Evolutionary conservation across 495 filamentous ascomycete species (phyloP).

Genomic region (Talaromyces nanjingensis): DNA sequence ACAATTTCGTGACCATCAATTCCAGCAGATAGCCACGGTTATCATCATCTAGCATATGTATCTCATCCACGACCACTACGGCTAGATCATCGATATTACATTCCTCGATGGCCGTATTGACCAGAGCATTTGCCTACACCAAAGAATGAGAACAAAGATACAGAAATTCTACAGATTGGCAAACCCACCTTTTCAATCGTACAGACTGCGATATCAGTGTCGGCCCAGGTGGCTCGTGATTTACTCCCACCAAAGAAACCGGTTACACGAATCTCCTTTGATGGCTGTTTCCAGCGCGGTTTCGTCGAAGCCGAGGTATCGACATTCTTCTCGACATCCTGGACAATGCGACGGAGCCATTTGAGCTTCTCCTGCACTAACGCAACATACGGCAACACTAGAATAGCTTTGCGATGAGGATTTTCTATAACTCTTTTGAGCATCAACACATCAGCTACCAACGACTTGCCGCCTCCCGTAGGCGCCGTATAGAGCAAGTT

Average conservation of each 20-base stretch:
- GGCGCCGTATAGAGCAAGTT: constrained; percentile 82
- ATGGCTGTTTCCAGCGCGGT: constrained; percentile 26
- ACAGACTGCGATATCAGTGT: constrained; percentile 74
- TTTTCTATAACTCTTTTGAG: constrained; percentile 63
- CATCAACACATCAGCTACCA: constrained; percentile 71
- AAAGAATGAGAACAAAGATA: neutral
- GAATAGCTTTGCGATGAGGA: constrained; percentile 59
- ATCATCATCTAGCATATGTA: constrained; percentile 78
- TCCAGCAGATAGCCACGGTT: constrained; percentile 76
- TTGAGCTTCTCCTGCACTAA: constrained; percentile 78
- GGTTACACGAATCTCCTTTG: constrained; percentile 50
- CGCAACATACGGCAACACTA: constrained; percentile 78
- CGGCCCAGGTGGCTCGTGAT: constrained; percentile 57
- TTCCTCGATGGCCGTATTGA: constrained; percentile 71
- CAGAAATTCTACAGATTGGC: neutral
- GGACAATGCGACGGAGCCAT: constrained; percentile 65
- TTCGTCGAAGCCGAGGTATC: constrained; percentile 19
- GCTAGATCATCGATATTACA: constrained; percentile 57
- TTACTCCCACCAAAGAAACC: constrained; percentile 73
- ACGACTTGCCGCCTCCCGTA: constrained; percentile 75
- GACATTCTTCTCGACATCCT: constrained; percentile 48
- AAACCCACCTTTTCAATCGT: constrained; percentile 72
- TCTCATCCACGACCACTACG: constrained; percentile 68
- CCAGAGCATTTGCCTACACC: constrained; percentile 65
- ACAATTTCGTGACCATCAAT: constrained; percentile 69